phyloP scores from a whole-genome alignment of 805 yeast genomes.

The Ogataea neopini region DNA sequence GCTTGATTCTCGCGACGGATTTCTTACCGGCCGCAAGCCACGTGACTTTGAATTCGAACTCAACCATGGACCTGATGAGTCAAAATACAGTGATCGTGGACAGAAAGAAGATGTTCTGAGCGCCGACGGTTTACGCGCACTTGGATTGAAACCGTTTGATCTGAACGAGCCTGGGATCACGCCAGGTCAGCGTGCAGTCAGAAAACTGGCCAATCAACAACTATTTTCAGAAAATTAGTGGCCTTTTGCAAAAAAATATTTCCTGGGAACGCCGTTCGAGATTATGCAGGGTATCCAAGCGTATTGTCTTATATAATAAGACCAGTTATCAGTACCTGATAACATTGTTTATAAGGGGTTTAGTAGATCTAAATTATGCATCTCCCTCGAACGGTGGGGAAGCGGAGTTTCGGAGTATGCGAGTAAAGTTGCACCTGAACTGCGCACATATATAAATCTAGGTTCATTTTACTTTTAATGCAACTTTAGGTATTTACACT shows the following conservation, averaged over 20 bases:
- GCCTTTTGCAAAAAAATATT: background rate
- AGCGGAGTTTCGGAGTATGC: too few species aligned
- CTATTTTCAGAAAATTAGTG: background rate
- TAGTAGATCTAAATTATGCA: too few species aligned
- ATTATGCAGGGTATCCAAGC: background rate
- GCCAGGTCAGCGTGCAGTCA: constrained; percentile 29
- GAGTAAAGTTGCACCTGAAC: too few species aligned
- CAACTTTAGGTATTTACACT: too few species aligned
- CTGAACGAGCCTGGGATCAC: constrained; percentile 24
- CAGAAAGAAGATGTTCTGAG: constrained; percentile 9
- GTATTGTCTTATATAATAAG: background rate
- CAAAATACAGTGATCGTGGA: constrained; percentile 14
- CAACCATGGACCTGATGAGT: constrained; percentile 9
- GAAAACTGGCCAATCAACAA: constrained; percentile 19
- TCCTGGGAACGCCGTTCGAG: background rate
- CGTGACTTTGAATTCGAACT: constrained; percentile 12
- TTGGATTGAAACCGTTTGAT: constrained; percentile 33
- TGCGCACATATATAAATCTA: too few species aligned
- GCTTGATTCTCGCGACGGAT: constrained; percentile 7
- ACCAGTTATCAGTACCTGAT: background rate
- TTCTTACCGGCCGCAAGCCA: constrained; percentile 12
- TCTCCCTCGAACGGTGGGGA: too few species aligned
- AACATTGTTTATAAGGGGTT: background rate
- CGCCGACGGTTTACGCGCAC: constrained; percentile 27
- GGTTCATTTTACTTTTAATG: too few species aligned